These are phyloP conservation scores for Pestalotiopsis sp. DNA, from an alignment of 2,329 filamentous ascomycete genomes.

Conservation along the genomic window DNA sequence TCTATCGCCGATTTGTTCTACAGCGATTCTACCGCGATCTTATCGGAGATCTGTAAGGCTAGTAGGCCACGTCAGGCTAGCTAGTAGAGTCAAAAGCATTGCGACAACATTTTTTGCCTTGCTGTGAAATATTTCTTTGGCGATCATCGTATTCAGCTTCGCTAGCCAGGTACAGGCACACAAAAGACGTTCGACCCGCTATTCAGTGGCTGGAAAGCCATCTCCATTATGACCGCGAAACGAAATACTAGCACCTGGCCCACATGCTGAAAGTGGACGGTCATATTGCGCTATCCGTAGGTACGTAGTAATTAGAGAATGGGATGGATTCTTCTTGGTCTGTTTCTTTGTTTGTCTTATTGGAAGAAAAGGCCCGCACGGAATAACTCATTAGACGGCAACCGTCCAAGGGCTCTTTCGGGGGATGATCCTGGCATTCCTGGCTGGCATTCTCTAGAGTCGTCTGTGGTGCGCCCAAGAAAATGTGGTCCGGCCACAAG, in stretches of 20 bases:
- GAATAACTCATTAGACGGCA: background rate
- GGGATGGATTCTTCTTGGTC: background rate
- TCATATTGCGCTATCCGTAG: background rate
- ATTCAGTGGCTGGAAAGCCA: background rate
- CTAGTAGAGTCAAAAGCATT: background rate
- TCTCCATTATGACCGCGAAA: background rate
- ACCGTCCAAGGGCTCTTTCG: background rate
- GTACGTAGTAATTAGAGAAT: background rate
- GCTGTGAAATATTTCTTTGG: background rate
- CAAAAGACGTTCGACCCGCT: background rate
- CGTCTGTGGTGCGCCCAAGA: background rate
- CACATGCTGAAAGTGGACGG: background rate
- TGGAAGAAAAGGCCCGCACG: background rate
- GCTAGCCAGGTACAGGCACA: background rate
- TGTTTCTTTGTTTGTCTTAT: background rate
- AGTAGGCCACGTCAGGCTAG: background rate
- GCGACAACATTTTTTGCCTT: background rate
- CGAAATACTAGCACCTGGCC: background rate
- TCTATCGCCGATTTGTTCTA: background rate
- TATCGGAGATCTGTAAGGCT: background rate
- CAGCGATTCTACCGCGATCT: background rate
- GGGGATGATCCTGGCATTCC: background rate
- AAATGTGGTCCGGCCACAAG: background rate
- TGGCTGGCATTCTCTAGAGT: no score
- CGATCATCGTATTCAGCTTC: background rate